A percentile compares a stretch with the other conserved stretches of the same genome.
Conservation (phyloP, 495 filamentous ascomycete species). For the Podospora appendiculata region DNA sequence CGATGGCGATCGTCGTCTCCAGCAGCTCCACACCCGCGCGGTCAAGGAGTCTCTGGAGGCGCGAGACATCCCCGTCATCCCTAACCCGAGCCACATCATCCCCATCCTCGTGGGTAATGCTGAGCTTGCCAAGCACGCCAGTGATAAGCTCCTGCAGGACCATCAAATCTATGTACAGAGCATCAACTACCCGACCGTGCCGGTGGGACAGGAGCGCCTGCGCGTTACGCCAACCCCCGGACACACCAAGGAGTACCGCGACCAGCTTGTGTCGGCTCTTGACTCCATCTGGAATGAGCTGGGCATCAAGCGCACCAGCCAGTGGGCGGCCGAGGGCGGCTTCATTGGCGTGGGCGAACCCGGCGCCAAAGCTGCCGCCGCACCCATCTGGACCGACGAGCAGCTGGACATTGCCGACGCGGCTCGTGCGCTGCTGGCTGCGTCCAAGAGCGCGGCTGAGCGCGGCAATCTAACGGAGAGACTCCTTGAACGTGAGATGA, state of each 20-base stretch:
- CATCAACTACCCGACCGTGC: constrained; percentile 98
- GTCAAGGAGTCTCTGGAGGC: constrained; percentile 74
- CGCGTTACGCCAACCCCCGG: constrained; percentile 94
- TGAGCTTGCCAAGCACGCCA: constrained; percentile 84
- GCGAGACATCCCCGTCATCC: constrained; percentile 91
- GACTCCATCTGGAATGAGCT: constrained; percentile 82
- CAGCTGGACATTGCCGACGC: constrained; percentile 66
- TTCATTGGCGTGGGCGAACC: constrained; percentile 86
- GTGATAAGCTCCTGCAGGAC: constrained; percentile 77
- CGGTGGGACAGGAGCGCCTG: constrained; percentile 89
- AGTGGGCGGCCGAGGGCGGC: constrained; percentile 86
- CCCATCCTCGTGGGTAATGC: constrained; percentile 91
- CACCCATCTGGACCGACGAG: constrained; percentile 75
- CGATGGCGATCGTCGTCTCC: constrained; percentile 75
- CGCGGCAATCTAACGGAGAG: constrained; percentile 10
- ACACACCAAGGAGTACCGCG: constrained; percentile 71
- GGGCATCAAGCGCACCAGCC: constrained; percentile 80
- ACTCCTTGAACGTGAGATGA: constrained; percentile 15
- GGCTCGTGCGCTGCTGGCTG: constrained; percentile 12
- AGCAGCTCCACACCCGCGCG: constrained; percentile 90
- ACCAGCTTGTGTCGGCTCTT: constrained; percentile 77
- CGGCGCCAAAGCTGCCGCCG: constrained; percentile 40
- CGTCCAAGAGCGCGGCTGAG: neutral
- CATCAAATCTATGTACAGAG: constrained; percentile 95
- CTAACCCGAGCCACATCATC: constrained; percentile 94